Base-by-base conservation (phyloP, 768 basidiomycete genomes). In the Leccinum longicurvipes region DNA sequence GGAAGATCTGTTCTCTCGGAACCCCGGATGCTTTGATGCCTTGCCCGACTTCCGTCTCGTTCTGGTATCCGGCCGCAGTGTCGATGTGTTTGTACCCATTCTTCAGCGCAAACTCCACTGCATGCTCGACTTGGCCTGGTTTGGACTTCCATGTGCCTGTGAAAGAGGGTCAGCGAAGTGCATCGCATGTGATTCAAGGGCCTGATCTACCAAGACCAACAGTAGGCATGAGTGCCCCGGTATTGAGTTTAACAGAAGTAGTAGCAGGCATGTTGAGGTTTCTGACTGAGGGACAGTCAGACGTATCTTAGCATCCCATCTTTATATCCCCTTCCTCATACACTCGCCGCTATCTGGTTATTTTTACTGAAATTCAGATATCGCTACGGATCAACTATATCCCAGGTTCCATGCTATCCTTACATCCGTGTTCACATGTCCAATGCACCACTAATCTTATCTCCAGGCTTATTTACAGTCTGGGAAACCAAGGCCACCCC, bases 1-100 rank as follows among this genome's bases (percentile, higher is more conserved):
- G 72, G 79, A 94, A 95, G 72, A 95, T 80, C 54, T 85, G 75
- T 32, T 76, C 75, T 55, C 93, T 82, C 6, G 83, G 77, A 15
- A 93, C 82, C 11, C 89, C 91, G 23, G 86, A 87, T 12, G 77
- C 76, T 49, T 66, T 84, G 73, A 94, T 86, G 28, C 92, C 93
- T 52, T 83, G 64, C 14, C 92, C 93, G 44, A 95, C 93, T 70
- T 91, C 89, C 32, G 76, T 74, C 72, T 94, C 89, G 67, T 93
- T 93, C 50, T 72, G 73, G 68, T 89, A 89, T 6, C 76, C 85
- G 21, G 83, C 74, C 10, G 87, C 88, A 53, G 85, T 89, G 68
- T 86, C 87, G 67, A 86, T 83, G 66, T 79, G 85, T 68, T 63
- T 82, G 77, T 93, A 94, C 3, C 91, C 93, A 44, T 76, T 74